Evolutionary conservation across 371 early-diverging fungal genomes (phyloP), one percentile per base, ranked within the genome.

Genomic region (Thermomucor indicae-seudaticae): DNA sequence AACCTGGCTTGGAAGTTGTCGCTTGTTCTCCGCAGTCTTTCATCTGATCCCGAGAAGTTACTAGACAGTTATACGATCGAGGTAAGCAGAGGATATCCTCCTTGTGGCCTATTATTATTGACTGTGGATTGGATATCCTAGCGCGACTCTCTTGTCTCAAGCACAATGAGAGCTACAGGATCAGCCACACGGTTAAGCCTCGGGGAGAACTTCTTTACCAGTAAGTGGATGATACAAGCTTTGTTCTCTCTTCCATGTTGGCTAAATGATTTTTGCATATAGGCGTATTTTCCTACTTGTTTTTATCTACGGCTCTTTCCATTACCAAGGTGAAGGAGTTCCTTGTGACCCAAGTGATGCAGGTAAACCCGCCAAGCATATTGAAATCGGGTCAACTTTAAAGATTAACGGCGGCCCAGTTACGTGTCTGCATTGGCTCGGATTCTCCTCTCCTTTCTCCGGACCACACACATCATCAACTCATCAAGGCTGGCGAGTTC

Each of bases 1-100:
- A 70, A 75, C 12, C 51, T 75, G 32, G 71, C 66, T 12, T 75
- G 75, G 75, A 75, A 75, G 25, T 29, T 75, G 22, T 70, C 75
- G 0, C 46, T 60, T 24, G 75, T 65, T 1, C 42, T 75, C 8
- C 59, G 50, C 3, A 57, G 58, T 1, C 20, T 48, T 17, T 43
- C 63, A 7, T 31, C 51, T 12, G 56, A 70, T 31, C 60, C 64
- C 4, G 71, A 75, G 5, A 38, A 43, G 17, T 40, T 75, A 4
- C 35, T 75, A 3, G 65, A 75, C 30, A 67, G 68, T 0, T 75
- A 68, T 24, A 44, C 43, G 27, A 16, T 22, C 1, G 75, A 75
- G 51, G 70, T 70, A 62, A 42, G 16, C 12, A 17, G 23, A n/a
- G 2, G 16, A 1, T 29, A 1, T 35, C n/a, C n/a, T n/a, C n/a